phyloP scores from a whole-genome alignment of 495 filamentous ascomycete species.

The Penicillium robsamsonii region DNA sequence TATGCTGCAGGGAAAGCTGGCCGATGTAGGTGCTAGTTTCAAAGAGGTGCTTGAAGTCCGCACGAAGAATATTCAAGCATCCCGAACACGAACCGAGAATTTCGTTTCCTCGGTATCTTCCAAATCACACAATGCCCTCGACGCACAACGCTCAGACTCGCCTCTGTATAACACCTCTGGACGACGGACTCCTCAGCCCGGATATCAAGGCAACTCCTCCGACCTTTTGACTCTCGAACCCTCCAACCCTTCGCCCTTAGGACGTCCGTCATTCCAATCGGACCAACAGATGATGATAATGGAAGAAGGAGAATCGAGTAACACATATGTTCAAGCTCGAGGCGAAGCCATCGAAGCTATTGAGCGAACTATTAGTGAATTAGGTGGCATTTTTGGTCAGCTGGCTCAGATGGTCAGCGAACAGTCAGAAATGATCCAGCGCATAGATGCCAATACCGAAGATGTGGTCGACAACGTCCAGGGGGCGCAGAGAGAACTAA shows the following conservation, averaged over 20 bases:
- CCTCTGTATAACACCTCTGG: slow-evolving; percentile 86
- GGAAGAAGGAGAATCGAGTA: slow-evolving; percentile 85
- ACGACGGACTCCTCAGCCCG: slow-evolving; percentile 59
- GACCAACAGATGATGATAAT: slow-evolving; percentile 91
- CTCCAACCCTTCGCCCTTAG: slow-evolving; percentile 53
- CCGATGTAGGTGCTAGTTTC: slow-evolving; percentile 92
- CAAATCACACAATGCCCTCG: slow-evolving; percentile 66
- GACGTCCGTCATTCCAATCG: slow-evolving; percentile 54
- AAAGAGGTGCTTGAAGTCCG: slow-evolving; percentile 96
- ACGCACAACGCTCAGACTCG: slow-evolving; percentile 60
- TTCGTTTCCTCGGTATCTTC: slow-evolving; percentile 88
- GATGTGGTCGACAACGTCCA: slow-evolving; percentile 97
- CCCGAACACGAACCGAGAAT: slow-evolving; percentile 86
- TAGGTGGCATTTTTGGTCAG: slow-evolving; percentile 95
- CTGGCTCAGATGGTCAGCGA: slow-evolving; percentile 97
- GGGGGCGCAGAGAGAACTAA: slow-evolving; percentile 84
- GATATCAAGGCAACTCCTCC: slow-evolving; percentile 49
- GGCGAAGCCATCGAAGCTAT: slow-evolving; percentile 97
- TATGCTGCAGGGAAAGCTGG: slow-evolving; percentile 87
- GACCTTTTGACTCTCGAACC: slow-evolving; percentile 88
- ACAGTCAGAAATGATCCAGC: slow-evolving; percentile 89
- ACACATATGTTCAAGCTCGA: slow-evolving; percentile 87
- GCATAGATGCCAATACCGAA: slow-evolving; percentile 93
- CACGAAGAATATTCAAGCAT: slow-evolving; percentile 98
- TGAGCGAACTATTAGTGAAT: slow-evolving; percentile 88